These are phyloP conservation scores for Dalbergia cochinchinensis DNA, from an alignment of 306 rosid genomes.

Conservation along the genomic window DNA sequence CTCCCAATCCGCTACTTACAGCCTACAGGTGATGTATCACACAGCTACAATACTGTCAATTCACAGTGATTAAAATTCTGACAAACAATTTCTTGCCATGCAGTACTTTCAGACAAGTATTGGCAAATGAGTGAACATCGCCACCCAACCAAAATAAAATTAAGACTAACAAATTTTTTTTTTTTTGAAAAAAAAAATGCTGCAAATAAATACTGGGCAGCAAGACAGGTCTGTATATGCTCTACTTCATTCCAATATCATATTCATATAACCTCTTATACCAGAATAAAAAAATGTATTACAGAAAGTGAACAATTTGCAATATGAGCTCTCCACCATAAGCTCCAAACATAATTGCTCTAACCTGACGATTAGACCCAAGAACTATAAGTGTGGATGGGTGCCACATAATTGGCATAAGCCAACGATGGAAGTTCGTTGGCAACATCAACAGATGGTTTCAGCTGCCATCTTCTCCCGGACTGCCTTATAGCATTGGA, in stretches of 20 bases:
- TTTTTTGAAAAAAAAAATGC: too few relatives aligned
- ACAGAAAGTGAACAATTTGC: constrained; percentile 12
- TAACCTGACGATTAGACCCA: constrained; percentile 25
- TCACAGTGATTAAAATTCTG: too few relatives aligned
- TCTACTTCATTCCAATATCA: not conserved
- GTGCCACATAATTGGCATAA: constrained; percentile 41
- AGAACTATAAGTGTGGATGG: constrained; percentile 28
- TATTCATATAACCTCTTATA: not conserved
- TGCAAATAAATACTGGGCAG: not conserved
- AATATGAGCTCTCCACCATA: constrained; percentile 37
- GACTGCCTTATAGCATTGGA: constrained; percentile 84
- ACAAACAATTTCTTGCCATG: too few relatives aligned
- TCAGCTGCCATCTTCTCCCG: constrained; percentile 41
- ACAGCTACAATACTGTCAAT: too few relatives aligned
- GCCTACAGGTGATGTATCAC: too few relatives aligned
- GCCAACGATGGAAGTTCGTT: constrained; percentile 1
- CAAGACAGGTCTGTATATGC: not conserved
- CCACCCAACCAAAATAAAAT: too few relatives aligned
- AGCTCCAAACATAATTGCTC: constrained; percentile 33
- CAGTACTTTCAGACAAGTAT: too few relatives aligned
- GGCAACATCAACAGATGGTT: constrained; percentile 54
- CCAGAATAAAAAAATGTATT: not conserved
- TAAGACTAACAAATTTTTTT: too few relatives aligned
- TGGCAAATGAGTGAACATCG: too few relatives aligned
- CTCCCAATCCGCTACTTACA: too few relatives aligned